These are phyloP conservation scores for Populus simonii DNA, from an alignment of 345 rosid genomes.

Conservation along the genomic window DNA sequence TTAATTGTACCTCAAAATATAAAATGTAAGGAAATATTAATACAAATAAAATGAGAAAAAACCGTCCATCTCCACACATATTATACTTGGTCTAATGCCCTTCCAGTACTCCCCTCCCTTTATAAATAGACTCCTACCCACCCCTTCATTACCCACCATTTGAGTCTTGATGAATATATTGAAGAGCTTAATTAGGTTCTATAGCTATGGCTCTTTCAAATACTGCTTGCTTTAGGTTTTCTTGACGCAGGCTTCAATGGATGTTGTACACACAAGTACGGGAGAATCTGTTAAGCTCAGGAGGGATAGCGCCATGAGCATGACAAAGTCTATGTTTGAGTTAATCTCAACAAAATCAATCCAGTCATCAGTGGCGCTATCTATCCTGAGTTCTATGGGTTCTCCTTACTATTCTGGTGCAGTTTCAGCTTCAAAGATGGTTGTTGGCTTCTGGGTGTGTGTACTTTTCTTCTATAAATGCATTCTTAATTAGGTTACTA, in stretches of 20 bases:
- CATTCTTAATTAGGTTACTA: background rate
- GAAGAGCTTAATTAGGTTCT: background rate
- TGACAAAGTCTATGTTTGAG: background rate
- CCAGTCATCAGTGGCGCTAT: conserved; percentile 48
- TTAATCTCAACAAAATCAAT: background rate
- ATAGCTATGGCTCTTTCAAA: background rate
- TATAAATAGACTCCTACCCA: conserved; percentile 33
- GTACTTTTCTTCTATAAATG: background rate
- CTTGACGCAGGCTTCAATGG: background rate
- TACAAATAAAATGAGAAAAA: background rate
- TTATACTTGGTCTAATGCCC: background rate
- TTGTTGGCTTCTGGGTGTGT: background rate
- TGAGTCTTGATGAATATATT: background rate
- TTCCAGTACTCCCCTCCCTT: conserved; percentile 2
- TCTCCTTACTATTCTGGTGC: conserved; percentile 33
- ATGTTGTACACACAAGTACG: conserved; percentile 3
- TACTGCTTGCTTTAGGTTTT: background rate
- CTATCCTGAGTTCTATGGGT: conserved; percentile 67
- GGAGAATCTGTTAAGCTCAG: conserved; percentile 69
- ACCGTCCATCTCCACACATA: conserved; percentile 20
- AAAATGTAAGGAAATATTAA: background rate
- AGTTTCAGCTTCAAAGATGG: conserved; percentile 3
- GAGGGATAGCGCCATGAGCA: conserved; percentile 71
- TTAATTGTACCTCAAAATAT: background rate
- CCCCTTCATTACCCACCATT: background rate